Evolutionary conservation across 352 stramenopile species (phyloP), one percentile per base, ranked within the genome.

Genomic region (Globisporangium paroecandrum): DNA sequence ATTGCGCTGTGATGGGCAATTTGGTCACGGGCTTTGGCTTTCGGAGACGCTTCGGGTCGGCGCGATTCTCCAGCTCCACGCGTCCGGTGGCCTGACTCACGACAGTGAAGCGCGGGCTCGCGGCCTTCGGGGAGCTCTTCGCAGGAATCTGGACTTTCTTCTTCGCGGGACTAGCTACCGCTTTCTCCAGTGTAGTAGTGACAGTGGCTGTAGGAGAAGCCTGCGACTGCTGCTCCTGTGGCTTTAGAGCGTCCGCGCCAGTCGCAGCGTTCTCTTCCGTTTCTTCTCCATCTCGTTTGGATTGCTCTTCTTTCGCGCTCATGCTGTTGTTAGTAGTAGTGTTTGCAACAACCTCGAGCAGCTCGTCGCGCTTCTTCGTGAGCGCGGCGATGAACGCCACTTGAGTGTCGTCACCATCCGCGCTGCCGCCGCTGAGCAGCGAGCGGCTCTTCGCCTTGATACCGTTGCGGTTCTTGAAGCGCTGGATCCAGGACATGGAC

Each of bases 401-500:
- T 1, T 46, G 64, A 10, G 34, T 32, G 27, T 38, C 25, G 0
- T 41, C 54, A 3, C 24, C 54, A 4, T 62, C 63, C 20, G 29
- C 13, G 6, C 24, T 32, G 1, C 41, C 41, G 59, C 59, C 43
- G 25, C 22, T 56, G n/a, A 63, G 64, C 18, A 61, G 54, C n/a
- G 57, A 29, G 38, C 57, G 56, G n/a, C 57, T 61, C 25, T 62
- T 63, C 13, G 27, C 64, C 5, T 43, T 54, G 15, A 69, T 32
- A 4, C 55, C 55, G 43, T 69, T 61, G 36, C 64, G 64, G 8
- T 58, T 54, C 46, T 69, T 69, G 38, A 69, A 69, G 64, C 64
- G 64, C 64, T 69, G 64, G 18, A 69, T 49, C 64, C 64, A 69
- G 24, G 64, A 69, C 64, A 69, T 69, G 18, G 64, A 69, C 38